A percentile compares a stretch with the other conserved stretches of the same genome.
These are phyloP conservation scores for Triticum monococcum DNA, from an alignment of 176 grass and related monocot genomes.

Conservation along the genomic window DNA sequence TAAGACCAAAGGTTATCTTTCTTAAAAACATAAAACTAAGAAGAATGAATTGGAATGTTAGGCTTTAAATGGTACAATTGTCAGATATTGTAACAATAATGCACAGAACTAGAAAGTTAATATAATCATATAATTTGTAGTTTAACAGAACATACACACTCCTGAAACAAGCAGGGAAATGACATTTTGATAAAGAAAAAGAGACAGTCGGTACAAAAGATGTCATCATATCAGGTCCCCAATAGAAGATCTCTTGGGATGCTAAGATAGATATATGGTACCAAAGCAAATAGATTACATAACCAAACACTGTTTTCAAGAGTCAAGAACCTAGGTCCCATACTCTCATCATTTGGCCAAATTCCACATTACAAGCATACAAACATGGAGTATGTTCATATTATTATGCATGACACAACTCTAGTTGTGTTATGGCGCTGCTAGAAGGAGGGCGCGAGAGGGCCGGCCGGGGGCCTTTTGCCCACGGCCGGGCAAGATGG, in stretches of 20 bases:
- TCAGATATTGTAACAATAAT: background rate
- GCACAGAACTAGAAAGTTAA: background rate
- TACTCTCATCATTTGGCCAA: conserved; percentile 7
- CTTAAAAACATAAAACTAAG: background rate
- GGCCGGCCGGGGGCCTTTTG: too few relatives aligned
- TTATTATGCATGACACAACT: background rate
- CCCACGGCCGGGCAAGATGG: too few relatives aligned
- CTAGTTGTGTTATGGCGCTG: too few relatives aligned
- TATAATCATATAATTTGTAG: background rate
- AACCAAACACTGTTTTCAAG: background rate
- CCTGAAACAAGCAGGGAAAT: background rate
- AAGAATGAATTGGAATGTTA: conserved; percentile 14
- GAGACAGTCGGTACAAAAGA: background rate
- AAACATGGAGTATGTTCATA: conserved; percentile 1
- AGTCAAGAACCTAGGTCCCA: too few relatives aligned
- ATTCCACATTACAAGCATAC: background rate
- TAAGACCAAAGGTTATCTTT: too few relatives aligned
- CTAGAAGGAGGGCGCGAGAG: too few relatives aligned
- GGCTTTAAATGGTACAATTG: background rate
- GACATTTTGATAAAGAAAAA: background rate
- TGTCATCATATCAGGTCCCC: background rate
- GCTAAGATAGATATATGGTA: background rate
- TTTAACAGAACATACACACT: background rate
- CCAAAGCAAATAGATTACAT: background rate
- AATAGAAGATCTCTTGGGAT: background rate